A percentile compares a stretch with the other conserved stretches of the same genome.
These are phyloP conservation scores for Emericellopsis terricola DNA, from an alignment of 495 filamentous ascomycete genomes.

Conservation along the genomic window DNA sequence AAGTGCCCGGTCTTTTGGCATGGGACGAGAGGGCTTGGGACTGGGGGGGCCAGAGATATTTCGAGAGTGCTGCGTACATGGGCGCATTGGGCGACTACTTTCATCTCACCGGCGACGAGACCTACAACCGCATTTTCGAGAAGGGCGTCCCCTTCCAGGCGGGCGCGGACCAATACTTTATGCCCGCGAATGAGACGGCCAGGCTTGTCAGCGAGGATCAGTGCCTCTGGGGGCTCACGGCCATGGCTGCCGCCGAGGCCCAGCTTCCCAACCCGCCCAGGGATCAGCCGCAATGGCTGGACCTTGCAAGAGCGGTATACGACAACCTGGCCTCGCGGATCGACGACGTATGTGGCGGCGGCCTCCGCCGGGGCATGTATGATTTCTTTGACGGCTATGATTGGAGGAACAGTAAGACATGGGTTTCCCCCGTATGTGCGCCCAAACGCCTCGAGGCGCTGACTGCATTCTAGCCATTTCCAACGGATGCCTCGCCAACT, in stretches of 20 bases:
- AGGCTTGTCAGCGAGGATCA: constrained; percentile 53
- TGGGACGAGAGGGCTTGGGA: too few species aligned
- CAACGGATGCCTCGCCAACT: constrained; percentile 54
- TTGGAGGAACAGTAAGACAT: constrained; percentile 45
- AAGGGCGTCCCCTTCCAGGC: constrained; percentile 42
- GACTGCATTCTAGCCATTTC: too few species aligned
- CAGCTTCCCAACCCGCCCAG: constrained; percentile 41
- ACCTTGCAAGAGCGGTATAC: constrained; percentile 61
- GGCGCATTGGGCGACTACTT: constrained; percentile 48
- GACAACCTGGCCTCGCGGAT: constrained; percentile 54
- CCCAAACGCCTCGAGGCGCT: too few species aligned
- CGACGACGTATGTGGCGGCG: constrained; percentile 52
- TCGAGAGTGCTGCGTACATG: constrained; percentile 60
- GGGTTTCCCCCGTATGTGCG: too few species aligned
- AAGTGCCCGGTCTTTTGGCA: constrained; percentile 22
- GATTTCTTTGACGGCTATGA: constrained; percentile 58
- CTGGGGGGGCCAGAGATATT: too few species aligned
- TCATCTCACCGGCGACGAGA: constrained; percentile 41
- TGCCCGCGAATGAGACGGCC: constrained; percentile 43
- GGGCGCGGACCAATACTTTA: constrained; percentile 39
- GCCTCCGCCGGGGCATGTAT: constrained; percentile 71
- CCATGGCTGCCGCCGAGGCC: constrained; percentile 46
- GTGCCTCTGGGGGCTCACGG: constrained; percentile 48
- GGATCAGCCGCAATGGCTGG: constrained; percentile 53
- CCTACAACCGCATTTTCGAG: constrained; percentile 36